Evolutionary conservation across 352 stramenopile species (phyloP).

Genomic region (Elongisporangium anandrum): DNA sequence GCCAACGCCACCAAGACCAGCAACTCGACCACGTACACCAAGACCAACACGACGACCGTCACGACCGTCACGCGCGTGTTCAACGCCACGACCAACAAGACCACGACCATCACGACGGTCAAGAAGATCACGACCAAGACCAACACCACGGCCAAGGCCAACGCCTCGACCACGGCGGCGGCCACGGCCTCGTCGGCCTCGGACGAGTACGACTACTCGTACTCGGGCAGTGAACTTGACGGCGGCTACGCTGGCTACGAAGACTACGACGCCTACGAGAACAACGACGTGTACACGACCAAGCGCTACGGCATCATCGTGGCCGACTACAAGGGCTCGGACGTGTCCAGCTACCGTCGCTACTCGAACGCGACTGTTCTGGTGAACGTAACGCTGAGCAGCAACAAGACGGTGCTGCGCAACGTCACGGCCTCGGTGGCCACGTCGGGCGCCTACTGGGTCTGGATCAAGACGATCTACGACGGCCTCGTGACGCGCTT

Average conservation of each 20-base stretch:
- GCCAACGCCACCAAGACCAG: constrained; percentile 41
- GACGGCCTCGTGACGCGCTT: constrained; percentile 49
- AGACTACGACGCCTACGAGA: constrained; percentile 23
- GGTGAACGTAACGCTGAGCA: constrained; percentile 40
- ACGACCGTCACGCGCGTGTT: constrained; percentile 28
- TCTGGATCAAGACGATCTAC: constrained; percentile 58
- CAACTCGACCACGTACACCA: constrained; percentile 39
- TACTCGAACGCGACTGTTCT: constrained; percentile 33
- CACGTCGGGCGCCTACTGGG: constrained; percentile 56
- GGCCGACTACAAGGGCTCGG: constrained; percentile 29
- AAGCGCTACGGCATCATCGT: constrained; percentile 49
- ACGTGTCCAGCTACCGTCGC: constrained; percentile 11
- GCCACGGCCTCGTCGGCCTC: neutral
- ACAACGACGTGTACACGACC: constrained; percentile 33
- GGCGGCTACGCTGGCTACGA: constrained; percentile 51
- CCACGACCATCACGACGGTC: constrained; percentile 24
- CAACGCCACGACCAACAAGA: constrained; percentile 29
- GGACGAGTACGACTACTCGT: constrained; percentile 12
- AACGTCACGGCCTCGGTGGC: constrained; percentile 38
- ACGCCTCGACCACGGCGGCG: constrained; percentile 25
- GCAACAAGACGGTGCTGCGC: constrained; percentile 20
- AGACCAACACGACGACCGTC: constrained; percentile 47
- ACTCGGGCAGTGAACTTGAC: constrained; percentile 26
- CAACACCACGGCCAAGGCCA: constrained; percentile 42
- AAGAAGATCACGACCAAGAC: constrained; percentile 30